Evolutionary conservation across 1,139 yeast genomes (phyloP), one percentile per base, ranked within the genome.

Genomic region (Geotrichum europaeum): DNA sequence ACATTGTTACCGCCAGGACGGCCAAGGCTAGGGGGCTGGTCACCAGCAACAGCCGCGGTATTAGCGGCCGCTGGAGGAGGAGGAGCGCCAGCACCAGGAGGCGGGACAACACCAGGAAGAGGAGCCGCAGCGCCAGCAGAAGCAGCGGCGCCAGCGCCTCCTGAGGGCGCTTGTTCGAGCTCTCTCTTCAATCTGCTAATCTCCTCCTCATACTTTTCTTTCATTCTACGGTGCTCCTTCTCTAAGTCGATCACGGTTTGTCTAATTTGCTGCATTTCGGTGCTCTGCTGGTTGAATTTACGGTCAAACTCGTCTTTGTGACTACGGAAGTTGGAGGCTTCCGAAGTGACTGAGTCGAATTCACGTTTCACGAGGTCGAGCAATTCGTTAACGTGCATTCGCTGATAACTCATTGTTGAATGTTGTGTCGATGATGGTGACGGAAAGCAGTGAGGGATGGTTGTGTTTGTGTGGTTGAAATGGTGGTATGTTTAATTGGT

Each of bases 161-260:
- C 43, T 36, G 69, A 61, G 65, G 69, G 62, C 77, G 68, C 66
- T 78, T 54, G 69, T 82, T 90, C 97, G 69, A 92, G 79, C 73
- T 91, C 97, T 63, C 87, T 84, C 73, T 92, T 89, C 73, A 92
- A 81, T 66, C 96, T 81, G 72, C 84, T 79, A 64, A 92, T 88
- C 74, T 92, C 97, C 70, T 89, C 96, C 74, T 92, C 97, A 74
- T 92, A 94, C 56, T 95, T 92, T 70, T 92, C 98, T 77, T 92
- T 91, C 82, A 92, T 89, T 73, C 89, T 89, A 68, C 96, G 81
- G 76, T 92, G 98, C 53, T 96, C 95, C 82, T 87, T 83, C 73
- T 94, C 98, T 70, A 94, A 81, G 73, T 94, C 98, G 72, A 87
- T 91, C 56, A 94, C 96, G 18, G 96, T 89, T 72, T 90, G 96